phyloP scores from a whole-genome alignment of 345 rosid genomes.

The Turnera subulata region DNA sequence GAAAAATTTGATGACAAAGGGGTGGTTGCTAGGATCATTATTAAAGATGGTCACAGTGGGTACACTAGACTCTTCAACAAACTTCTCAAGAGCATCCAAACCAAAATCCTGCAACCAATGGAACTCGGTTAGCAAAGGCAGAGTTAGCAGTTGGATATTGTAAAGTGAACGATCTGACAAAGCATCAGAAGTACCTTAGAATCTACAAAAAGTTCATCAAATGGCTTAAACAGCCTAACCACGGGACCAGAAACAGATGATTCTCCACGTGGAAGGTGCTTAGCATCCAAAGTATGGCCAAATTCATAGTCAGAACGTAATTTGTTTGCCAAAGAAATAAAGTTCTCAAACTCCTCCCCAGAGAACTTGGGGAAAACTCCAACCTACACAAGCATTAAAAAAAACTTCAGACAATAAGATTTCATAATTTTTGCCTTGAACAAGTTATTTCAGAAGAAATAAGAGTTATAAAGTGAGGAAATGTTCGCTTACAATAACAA shows the following conservation, averaged over 20 bases:
- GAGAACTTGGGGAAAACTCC: slow-evolving; percentile 88
- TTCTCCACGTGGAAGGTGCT: slow-evolving; percentile 90
- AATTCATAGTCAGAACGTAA: slow-evolving; percentile 85
- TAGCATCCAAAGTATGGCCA: slow-evolving; percentile 79
- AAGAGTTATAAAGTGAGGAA: background rate
- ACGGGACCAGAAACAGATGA: slow-evolving; percentile 75
- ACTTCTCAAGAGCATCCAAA: slow-evolving; percentile 74
- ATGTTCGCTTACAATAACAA: slow-evolving; percentile 58
- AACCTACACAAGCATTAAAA: slow-evolving; percentile 50
- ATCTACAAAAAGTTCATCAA: slow-evolving; percentile 82
- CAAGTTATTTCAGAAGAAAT: background rate
- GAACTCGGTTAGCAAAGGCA: slow-evolving; percentile 1
- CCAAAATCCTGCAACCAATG: slow-evolving; percentile 57
- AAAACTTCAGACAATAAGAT: background rate
- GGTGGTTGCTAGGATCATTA: slow-evolving; percentile 71
- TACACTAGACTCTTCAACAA: slow-evolving; percentile 64
- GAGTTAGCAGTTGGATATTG: background rate
- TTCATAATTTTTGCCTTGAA: background rate
- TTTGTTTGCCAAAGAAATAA: slow-evolving; percentile 64
- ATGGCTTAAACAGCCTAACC: slow-evolving; percentile 93
- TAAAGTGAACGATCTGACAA: background rate
- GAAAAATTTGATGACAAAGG: slow-evolving; percentile 74
- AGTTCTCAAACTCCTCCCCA: slow-evolving; percentile 80
- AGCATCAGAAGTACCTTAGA: slow-evolving; percentile 65
- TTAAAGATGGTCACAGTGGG: slow-evolving; percentile 70